A percentile compares a stretch with the other conserved stretches of the same genome.
These are phyloP conservation scores for Trypanosoma mega DNA, from an alignment of 208 protist species.

Conservation along the genomic window DNA sequence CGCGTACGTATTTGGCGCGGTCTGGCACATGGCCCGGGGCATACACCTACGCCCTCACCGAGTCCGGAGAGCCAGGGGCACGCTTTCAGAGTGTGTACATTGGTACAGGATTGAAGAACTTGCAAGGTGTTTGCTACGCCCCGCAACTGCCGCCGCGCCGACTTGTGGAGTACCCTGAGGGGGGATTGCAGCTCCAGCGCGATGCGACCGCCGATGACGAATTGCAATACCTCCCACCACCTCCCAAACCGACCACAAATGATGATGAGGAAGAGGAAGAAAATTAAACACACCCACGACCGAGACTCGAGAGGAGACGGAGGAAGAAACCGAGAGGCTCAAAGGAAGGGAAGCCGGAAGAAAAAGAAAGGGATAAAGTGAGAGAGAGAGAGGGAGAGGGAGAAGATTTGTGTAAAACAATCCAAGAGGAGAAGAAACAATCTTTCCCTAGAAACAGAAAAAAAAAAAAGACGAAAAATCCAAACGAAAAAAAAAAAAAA, in stretches of 20 bases:
- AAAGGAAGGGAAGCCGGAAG: not conserved
- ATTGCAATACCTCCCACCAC: constrained; percentile 77
- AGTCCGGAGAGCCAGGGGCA: constrained; percentile 62
- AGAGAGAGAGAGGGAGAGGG: constrained; percentile 1
- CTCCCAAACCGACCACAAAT: constrained; percentile 39
- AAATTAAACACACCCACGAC: constrained; percentile 15
- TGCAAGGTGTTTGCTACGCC: constrained; percentile 54
- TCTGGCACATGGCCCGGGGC: constrained; percentile 88
- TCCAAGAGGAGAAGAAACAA: not conserved
- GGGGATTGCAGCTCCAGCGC: constrained; percentile 64
- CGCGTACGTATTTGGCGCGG: constrained; percentile 70
- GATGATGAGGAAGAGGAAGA: constrained; percentile 75
- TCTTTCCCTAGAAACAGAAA: not conserved
- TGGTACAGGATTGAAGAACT: constrained; percentile 84
- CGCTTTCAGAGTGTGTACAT: constrained; percentile 79
- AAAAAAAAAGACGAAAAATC: constrained; percentile 7
- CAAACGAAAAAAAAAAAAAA: too few species aligned
- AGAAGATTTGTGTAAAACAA: not conserved
- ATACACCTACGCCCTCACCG: constrained; percentile 72
- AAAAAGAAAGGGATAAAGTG: not conserved
- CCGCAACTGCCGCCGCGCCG: constrained; percentile 71
- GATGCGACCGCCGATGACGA: constrained; percentile 89
- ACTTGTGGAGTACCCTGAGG: constrained; percentile 74
- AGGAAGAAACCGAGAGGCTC: not conserved
- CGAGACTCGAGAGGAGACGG: not conserved